These are phyloP conservation scores for Babesia sp. DNA, from an alignment of 169 alveolate genomes.

Conservation along the genomic window DNA sequence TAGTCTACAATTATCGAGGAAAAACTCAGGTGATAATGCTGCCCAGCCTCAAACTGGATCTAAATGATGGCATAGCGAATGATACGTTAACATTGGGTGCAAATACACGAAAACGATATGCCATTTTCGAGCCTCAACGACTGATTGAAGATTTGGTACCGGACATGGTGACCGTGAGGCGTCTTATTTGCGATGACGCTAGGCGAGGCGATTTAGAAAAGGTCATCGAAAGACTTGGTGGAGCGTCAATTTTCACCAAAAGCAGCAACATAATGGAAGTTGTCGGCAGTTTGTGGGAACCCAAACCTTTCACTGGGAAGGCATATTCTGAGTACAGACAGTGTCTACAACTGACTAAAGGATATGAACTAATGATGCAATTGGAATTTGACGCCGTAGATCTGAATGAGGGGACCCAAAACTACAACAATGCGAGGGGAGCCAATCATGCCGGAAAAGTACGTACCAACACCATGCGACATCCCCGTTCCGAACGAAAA, in stretches of 20 bases:
- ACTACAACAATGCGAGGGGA: neutral
- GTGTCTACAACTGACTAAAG: conserved; percentile 2
- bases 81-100: neutral
- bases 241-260: neutral
- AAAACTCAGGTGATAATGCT: conserved; percentile 7
- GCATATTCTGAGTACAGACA: conserved; percentile 1
- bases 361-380: neutral
- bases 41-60: conserved; percentile 37
- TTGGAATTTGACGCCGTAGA: neutral
- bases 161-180: conserved; percentile 35
- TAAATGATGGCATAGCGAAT: neutral
- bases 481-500: neutral
- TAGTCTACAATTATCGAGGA: conserved; percentile 19
- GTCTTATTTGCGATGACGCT: conserved; percentile 47
- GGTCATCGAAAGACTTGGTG: conserved; percentile 11
- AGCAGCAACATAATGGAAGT: neutral
- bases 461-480: neutral
- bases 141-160: conserved; percentile 29
- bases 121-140: conserved; percentile 22
- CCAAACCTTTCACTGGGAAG: neutral
- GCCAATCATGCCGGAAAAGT: neutral
- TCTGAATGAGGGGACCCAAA: neutral
- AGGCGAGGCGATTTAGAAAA: conserved; percentile 6
- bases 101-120: neutral
- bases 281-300: conserved; percentile 3